phyloP scores from a whole-genome alignment of 108 stramenopile genomes.

The Nitzschia palea region DNA sequence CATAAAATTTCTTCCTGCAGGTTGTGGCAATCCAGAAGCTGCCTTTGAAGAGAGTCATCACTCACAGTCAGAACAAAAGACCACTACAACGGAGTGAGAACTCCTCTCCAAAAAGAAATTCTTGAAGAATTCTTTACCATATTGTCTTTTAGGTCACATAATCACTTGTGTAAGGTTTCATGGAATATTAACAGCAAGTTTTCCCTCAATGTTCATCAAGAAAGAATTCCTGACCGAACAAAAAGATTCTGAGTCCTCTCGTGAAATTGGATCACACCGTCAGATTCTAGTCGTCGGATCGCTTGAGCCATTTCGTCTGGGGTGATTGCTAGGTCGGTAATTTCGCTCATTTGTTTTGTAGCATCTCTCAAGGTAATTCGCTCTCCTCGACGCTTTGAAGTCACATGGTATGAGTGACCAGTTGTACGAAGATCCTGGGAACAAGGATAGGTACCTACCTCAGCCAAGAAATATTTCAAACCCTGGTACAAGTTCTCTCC shows the following conservation, averaged over 20 bases:
- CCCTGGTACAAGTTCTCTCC: conserved; percentile 58
- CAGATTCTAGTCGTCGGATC: conserved; percentile 71
- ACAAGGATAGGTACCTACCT: conserved; percentile 14
- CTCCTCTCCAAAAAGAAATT: too few relatives aligned
- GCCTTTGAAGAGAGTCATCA: background rate
- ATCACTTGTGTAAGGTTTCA: too few relatives aligned
- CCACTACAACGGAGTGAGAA: too few relatives aligned
- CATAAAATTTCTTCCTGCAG: background rate
- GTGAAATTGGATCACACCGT: conserved; percentile 78
- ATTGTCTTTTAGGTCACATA: too few relatives aligned
- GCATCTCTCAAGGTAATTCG: conserved; percentile 71
- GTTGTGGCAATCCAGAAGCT: background rate
- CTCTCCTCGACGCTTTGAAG: conserved; percentile 47
- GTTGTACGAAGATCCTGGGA: background rate
- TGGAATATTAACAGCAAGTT: too few relatives aligned
- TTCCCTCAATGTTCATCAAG: too few relatives aligned
- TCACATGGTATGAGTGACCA: background rate
- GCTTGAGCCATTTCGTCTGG: conserved; percentile 65
- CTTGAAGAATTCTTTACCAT: too few relatives aligned
- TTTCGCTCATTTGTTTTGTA: conserved; percentile 61
- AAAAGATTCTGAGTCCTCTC: conserved; percentile 83
- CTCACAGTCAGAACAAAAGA: too few relatives aligned
- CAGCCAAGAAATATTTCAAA: conserved; percentile 65
- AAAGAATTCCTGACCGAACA: conserved; percentile 45
- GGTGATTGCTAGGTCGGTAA: conserved; percentile 46